Percentiles rank a stretch among this genome's conserved stretches.
Conservation (phyloP, 176 grass and related monocot genomes). For the Eremochloa ophiuroides region DNA sequence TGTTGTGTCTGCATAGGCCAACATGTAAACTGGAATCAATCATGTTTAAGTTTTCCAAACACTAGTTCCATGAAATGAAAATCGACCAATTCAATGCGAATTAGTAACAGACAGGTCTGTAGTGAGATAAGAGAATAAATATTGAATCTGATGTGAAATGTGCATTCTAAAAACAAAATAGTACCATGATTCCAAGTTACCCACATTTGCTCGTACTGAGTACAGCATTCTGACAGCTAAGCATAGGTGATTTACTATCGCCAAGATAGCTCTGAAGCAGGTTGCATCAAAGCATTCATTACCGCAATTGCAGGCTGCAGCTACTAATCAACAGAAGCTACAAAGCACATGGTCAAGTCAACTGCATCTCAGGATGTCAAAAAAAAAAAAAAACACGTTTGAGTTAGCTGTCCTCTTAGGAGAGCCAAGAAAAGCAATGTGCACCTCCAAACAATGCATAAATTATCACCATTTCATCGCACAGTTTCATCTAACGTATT, state of each 20-base stretch:
- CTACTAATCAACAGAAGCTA: not conserved
- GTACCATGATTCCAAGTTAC: not conserved
- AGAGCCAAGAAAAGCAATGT: not conserved
- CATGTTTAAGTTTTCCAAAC: not conserved
- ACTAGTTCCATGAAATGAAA: not conserved
- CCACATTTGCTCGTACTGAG: not conserved
- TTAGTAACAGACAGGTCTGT: not conserved
- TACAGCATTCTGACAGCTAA: not conserved
- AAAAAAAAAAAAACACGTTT: not conserved
- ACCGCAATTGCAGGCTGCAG: not conserved
- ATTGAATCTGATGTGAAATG: not conserved
- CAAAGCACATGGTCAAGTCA: not conserved
- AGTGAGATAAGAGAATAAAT: not conserved
- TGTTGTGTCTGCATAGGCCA: constrained; percentile 2
- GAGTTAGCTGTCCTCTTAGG: not conserved
- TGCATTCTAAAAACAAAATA: not conserved
- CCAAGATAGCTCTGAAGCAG: not conserved
- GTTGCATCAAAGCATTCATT: not conserved
- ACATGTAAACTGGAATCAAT: not conserved
- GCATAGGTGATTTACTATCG: not conserved
- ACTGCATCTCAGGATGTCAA: not conserved
- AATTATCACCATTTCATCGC: not conserved
- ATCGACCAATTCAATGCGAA: not conserved
- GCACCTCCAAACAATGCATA: not conserved
- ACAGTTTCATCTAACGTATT: not conserved